phyloP scores from a whole-genome alignment of 2,329 filamentous ascomycete species.

The Apiospora kogelbergensis region DNA sequence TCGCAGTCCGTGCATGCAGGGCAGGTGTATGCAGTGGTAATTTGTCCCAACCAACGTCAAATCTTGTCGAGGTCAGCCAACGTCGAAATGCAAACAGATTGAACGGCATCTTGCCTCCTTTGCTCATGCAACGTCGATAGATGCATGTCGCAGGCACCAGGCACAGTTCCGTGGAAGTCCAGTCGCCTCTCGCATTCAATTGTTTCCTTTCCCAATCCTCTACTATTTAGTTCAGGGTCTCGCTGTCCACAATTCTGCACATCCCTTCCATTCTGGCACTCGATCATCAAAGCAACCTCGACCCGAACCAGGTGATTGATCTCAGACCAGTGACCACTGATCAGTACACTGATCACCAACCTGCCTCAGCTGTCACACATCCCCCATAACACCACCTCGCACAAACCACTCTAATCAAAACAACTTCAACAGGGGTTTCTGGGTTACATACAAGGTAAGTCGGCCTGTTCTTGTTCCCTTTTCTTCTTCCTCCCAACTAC shows the following conservation, averaged over 20 bases:
- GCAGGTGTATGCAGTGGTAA: background rate
- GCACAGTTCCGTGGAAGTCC: background rate
- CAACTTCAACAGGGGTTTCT: background rate
- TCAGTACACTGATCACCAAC: background rate
- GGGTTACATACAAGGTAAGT: background rate
- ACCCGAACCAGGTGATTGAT: background rate
- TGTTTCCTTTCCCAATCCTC: background rate
- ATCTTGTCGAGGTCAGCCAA: background rate
- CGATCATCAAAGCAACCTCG: background rate
- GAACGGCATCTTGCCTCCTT: background rate
- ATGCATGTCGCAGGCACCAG: background rate
- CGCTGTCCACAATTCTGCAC: background rate
- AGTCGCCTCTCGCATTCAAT: background rate
- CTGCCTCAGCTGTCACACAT: background rate
- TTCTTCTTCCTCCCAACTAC: background rate
- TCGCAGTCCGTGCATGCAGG: background rate
- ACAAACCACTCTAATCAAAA: constrained; percentile 7
- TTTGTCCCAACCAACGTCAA: background rate
- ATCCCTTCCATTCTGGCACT: background rate
- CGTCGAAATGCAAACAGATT: background rate
- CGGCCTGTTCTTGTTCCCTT: background rate
- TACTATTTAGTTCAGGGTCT: background rate
- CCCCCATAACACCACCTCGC: background rate
- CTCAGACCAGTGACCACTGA: background rate
- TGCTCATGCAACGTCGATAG: background rate